A percentile compares a stretch with the other conserved stretches of the same genome.
These are phyloP conservation scores for Salix viminalis DNA, from an alignment of 345 rosid species.

Conservation along the genomic window DNA sequence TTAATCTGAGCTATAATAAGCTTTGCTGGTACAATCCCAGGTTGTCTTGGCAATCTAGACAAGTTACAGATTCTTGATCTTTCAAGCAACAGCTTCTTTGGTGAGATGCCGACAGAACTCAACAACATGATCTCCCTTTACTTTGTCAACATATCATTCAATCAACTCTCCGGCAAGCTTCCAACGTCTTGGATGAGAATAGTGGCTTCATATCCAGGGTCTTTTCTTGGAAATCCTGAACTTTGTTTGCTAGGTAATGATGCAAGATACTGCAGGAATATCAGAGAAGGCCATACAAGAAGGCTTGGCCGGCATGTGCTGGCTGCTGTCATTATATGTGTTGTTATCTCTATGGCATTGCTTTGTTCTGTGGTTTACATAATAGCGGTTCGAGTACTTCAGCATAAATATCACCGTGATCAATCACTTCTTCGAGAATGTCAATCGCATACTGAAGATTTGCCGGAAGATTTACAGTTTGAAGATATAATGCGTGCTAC, in stretches of 20 bases:
- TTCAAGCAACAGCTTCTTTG: slow-evolving; percentile 35
- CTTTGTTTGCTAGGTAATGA: slow-evolving; percentile 22
- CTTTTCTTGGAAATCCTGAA: slow-evolving; percentile 32
- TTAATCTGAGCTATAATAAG: slow-evolving; percentile 37
- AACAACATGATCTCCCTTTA: slow-evolving; percentile 31
- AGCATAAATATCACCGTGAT: slow-evolving; percentile 8
- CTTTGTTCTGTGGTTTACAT: slow-evolving; percentile 25
- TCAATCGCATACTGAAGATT: slow-evolving; percentile 18
- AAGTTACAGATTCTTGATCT: slow-evolving; percentile 36
- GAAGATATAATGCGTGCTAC: slow-evolving; percentile 39
- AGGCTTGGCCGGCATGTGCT: background rate
- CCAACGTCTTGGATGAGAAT: slow-evolving; percentile 28
- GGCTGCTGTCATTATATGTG: slow-evolving; percentile 25
- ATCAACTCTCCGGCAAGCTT: slow-evolving; percentile 27
- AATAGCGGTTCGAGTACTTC: slow-evolving; percentile 13
- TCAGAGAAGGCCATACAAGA: slow-evolving; percentile 7
- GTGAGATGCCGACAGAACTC: slow-evolving; percentile 28
- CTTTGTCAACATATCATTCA: slow-evolving; percentile 39
- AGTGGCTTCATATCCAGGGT: slow-evolving; percentile 27
- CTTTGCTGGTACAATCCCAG: slow-evolving; percentile 35
- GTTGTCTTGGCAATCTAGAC: slow-evolving; percentile 33
- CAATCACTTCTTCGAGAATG: slow-evolving; percentile 24
- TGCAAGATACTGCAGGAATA: slow-evolving; percentile 9
- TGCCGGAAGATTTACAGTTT: slow-evolving; percentile 27
- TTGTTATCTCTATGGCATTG: slow-evolving; percentile 22